Percentiles rank a stretch among this genome's conserved stretches.
These are phyloP conservation scores for Pythium grandisporangium DNA, from an alignment of 352 stramenopile species.

Conservation along the genomic window DNA sequence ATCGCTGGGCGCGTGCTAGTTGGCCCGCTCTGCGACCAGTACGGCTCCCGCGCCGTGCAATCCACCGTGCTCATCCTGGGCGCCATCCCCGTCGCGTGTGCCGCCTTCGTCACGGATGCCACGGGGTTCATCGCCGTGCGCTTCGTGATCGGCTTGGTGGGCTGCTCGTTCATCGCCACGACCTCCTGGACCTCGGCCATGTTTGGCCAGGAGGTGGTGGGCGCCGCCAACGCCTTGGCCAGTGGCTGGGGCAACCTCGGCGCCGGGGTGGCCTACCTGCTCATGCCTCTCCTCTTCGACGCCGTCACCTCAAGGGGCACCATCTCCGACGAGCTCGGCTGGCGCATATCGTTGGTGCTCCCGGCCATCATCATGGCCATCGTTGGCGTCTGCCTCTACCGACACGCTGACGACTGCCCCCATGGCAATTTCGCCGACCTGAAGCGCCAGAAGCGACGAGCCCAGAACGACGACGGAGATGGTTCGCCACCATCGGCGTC, in stretches of 20 bases:
- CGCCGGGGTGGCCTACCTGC: constrained; percentile 76
- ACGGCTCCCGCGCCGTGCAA: constrained; percentile 82
- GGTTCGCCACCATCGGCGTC: too few species aligned
- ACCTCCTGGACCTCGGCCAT: constrained; percentile 92
- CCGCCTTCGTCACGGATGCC: constrained; percentile 75
- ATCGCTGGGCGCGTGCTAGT: constrained; percentile 87
- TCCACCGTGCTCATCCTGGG: constrained; percentile 61
- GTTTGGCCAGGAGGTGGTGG: constrained; percentile 91
- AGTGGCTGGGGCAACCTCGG: constrained; percentile 93
- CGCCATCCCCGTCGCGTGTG: constrained; percentile 76
- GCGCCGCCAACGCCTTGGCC: constrained; percentile 89
- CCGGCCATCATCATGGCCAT: constrained; percentile 80
- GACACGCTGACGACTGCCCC: constrained; percentile 86
- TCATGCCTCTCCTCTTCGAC: constrained; percentile 86
- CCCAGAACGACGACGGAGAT: too few species aligned
- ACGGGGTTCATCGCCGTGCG: constrained; percentile 69
- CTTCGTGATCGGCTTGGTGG: constrained; percentile 94
- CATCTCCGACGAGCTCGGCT: constrained; percentile 71
- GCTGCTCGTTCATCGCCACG: constrained; percentile 89
- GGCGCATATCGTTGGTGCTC: constrained; percentile 86
- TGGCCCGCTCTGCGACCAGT: constrained; percentile 90
- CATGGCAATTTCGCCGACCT: constrained; percentile 89
- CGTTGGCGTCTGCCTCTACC: constrained; percentile 55
- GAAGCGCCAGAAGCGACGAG: too few species aligned
- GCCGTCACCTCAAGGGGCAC: constrained; percentile 53